Conservation (phyloP, 2,329 filamentous ascomycete genomes). For the Eurotiales sp. region DNA sequence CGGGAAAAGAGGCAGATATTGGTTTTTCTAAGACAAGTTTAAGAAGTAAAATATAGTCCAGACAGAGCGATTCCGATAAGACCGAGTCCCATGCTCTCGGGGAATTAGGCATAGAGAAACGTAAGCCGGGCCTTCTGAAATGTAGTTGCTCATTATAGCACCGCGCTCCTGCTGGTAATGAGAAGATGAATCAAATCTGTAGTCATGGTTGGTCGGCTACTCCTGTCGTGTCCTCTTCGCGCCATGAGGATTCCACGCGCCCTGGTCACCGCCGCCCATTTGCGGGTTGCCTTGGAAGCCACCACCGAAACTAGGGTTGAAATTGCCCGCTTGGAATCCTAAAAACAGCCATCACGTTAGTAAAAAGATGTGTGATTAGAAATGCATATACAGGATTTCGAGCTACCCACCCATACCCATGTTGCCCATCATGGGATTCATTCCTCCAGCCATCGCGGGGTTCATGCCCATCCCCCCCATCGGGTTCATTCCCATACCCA, state of each 20-base stretch:
- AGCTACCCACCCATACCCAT: conserved; percentile 53
- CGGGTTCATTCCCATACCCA: conserved; percentile 50
- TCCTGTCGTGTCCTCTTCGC: conserved; percentile 76
- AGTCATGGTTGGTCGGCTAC: conserved; percentile 29
- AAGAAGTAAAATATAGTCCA: background rate
- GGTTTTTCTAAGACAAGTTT: background rate
- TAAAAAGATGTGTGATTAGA: conserved; percentile 11
- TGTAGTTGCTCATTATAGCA: background rate
- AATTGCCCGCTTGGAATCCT: conserved; percentile 67
- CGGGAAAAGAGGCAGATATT: background rate
- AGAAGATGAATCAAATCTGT: background rate
- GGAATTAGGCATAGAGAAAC: background rate
- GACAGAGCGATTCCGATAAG: background rate
- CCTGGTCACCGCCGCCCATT: conserved; percentile 42
- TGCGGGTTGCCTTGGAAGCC: conserved; percentile 62
- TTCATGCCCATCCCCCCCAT: conserved; percentile 54
- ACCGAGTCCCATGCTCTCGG: background rate
- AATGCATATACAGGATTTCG: too few species aligned
- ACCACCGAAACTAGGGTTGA: conserved; percentile 52
- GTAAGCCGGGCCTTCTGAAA: background rate
- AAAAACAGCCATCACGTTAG: conserved; percentile 23
- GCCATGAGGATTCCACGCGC: conserved; percentile 76
- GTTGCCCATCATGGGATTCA: conserved; percentile 56
- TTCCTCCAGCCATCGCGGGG: conserved; percentile 48
- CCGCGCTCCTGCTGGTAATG: background rate